These are phyloP conservation scores for Cylindricascospora bacillispora DNA, from an alignment of 1,139 yeast species.

Conservation along the genomic window DNA sequence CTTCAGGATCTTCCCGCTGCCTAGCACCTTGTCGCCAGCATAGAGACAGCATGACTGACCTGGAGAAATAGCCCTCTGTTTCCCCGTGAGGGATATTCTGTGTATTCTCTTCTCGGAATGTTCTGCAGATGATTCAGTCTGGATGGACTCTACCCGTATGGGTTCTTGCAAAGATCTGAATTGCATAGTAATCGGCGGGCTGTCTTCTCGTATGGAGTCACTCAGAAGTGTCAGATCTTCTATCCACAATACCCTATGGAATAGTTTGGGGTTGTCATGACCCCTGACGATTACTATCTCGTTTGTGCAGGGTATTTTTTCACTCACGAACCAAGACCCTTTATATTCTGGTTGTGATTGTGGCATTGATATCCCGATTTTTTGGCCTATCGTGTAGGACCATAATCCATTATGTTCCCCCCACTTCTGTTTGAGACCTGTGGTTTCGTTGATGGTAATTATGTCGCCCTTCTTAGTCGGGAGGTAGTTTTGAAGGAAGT, in stretches of 20 bases:
- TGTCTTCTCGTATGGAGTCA: too few species aligned
- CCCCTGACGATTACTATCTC: slow-evolving; percentile 73
- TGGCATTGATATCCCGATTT: slow-evolving; percentile 67
- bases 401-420: slow-evolving; percentile 80
- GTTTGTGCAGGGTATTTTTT: slow-evolving; percentile 48
- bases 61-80: slow-evolving; percentile 68
- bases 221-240: too few species aligned
- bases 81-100: too few species aligned
- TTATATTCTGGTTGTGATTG: slow-evolving; percentile 64
- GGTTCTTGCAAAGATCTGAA: slow-evolving; percentile 2
- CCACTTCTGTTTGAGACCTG: slow-evolving; percentile 48
- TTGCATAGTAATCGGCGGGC: neutral
- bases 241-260: too few species aligned
- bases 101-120: slow-evolving; percentile 25
- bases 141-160: neutral
- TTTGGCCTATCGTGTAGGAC: slow-evolving; percentile 92
- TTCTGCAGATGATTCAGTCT: too few species aligned
- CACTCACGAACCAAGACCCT: slow-evolving; percentile 83
- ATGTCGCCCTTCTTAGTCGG: slow-evolving; percentile 65
- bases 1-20: slow-evolving; percentile 71
- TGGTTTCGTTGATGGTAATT: slow-evolving; percentile 40
- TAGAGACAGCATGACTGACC: slow-evolving; percentile 81
- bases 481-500: slow-evolving; percentile 65
- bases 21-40: slow-evolving; percentile 52
- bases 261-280: slow-evolving; percentile 48